Evolutionary conservation across 139 green algal genomes (phyloP), one percentile per base, ranked within the genome.

Genomic region (Raphidocelis subcapitata): DNA sequence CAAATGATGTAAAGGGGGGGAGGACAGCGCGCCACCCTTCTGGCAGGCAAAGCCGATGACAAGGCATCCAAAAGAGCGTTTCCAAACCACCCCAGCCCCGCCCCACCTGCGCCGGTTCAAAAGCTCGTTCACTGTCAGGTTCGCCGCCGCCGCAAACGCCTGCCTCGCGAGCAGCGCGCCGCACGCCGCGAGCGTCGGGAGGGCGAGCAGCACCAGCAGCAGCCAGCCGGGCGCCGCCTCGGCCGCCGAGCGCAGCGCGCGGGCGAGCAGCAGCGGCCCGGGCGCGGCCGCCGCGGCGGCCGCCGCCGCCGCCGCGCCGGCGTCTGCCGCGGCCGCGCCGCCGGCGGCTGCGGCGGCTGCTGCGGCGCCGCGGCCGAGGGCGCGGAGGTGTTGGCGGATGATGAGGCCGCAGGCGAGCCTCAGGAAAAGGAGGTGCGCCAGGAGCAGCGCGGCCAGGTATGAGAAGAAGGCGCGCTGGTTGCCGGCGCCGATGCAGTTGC

Each of bases 401-500:
- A 77, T 51, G 47, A 70, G 44, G 24, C 23, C 44, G 3, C 31
- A 10, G 3, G 69, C 32, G 20, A 70, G 61, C 18, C 69, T 31
- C 12, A n/a, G 26, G 29, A 73, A 72, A 32, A 73, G 35, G 32
- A 72, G 29, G 61, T 78, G 72, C 21, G 49, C 32, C 2, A 57
- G 24, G 3, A 72, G 2, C 55, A 78, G 31, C 3, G 36, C 28
- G 18, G 79, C 51, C 14, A 92, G 72, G 24, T 88, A 88, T 1
- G 32, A 49, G 0, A 83, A 74, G 83, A 93, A 94, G 65, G 89
- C 93, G 24, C 85, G 72, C 69, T 94, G 88, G 81, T 96, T 96
- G 55, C 82, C 65, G 0, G 61, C 44, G 0, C 80, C 89, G 24
- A 96, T 79, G 72, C 89, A 96, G 65, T 84, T 92, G 55, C 82